These are phyloP conservation scores for Kurtzmaniella fragi DNA, from an alignment of 805 yeast species.

Conservation along the genomic window DNA sequence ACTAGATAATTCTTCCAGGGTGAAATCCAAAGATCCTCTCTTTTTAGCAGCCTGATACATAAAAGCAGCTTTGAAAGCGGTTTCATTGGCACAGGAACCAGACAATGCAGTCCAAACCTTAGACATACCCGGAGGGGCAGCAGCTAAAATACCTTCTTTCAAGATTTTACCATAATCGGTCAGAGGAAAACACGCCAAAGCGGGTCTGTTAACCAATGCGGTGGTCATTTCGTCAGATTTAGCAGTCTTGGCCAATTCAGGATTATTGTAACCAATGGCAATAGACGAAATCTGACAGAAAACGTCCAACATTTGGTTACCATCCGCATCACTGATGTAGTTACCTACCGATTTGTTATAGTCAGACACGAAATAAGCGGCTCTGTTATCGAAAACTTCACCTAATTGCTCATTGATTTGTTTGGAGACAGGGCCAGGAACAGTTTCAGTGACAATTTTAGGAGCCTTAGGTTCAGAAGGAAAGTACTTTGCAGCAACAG, in stretches of 20 bases:
- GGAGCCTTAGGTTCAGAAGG: conserved; percentile 35
- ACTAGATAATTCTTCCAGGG: conserved; percentile 40
- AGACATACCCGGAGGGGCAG: conserved; percentile 59
- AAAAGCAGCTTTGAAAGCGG: conserved; percentile 68
- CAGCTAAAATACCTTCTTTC: conserved; percentile 48
- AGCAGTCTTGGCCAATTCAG: conserved; percentile 32
- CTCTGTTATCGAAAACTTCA: conserved; percentile 35
- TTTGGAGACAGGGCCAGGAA: conserved; percentile 36
- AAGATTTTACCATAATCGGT: conserved; percentile 48
- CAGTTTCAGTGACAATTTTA: conserved; percentile 17
- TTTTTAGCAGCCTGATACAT: conserved; percentile 55
- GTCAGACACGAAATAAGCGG: conserved; percentile 38
- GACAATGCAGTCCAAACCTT: conserved; percentile 62
- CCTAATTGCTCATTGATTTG: conserved; percentile 31
- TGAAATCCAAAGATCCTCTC: conserved; percentile 44
- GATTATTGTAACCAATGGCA: conserved; percentile 41
- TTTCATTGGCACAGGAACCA: conserved; percentile 68
- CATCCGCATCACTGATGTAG: conserved; percentile 39
- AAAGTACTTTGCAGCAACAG: conserved; percentile 24
- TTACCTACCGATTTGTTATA: conserved; percentile 35
- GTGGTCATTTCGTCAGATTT: conserved; percentile 36
- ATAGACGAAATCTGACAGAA: conserved; percentile 41
- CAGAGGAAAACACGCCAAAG: conserved; percentile 43
- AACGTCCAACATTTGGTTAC: conserved; percentile 36
- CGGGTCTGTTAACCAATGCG: conserved; percentile 39